phyloP scores from a whole-genome alignment of 2,329 filamentous ascomycete species.

The Basipetospora chlamydospora region DNA sequence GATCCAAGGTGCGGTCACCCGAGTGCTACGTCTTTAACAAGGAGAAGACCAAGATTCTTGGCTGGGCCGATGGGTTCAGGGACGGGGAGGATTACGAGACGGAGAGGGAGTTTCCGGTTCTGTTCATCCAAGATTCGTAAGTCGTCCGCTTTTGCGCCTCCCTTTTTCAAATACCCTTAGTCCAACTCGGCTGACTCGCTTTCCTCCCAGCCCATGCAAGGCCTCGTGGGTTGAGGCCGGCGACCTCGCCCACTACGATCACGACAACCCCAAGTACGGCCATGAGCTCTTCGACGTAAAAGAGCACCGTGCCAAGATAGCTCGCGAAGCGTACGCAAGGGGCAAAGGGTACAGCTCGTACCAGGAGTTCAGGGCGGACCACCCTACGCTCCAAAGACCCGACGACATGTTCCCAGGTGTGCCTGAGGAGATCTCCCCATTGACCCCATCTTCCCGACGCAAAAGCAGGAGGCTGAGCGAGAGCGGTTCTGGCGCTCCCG shows the following conservation, averaged over 20 bases:
- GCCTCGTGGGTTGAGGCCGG: neutral
- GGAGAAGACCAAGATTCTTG: constrained; percentile 7
- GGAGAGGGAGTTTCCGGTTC: constrained; percentile 9
- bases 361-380: neutral
- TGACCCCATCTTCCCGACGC: no score
- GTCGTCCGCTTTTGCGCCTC: neutral
- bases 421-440: no score
- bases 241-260: neutral
- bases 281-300: neutral
- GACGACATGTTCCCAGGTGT: neutral
- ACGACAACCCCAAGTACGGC: neutral
- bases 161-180: neutral
- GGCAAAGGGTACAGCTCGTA: neutral
- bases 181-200: no score
- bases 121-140: constrained; percentile 10
- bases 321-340: neutral
- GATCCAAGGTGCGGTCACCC: neutral
- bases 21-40: constrained; percentile 8
- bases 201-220: no score
- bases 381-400: neutral
- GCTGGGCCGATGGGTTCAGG: constrained; percentile 9
- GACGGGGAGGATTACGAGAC: constrained; percentile 7
- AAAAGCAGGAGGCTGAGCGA: no score
- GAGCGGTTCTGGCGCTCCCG: no score
- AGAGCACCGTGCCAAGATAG: neutral